Base-by-base conservation (phyloP, 345 rosid genomes). In the Gossypium ekmanianum region DNA sequence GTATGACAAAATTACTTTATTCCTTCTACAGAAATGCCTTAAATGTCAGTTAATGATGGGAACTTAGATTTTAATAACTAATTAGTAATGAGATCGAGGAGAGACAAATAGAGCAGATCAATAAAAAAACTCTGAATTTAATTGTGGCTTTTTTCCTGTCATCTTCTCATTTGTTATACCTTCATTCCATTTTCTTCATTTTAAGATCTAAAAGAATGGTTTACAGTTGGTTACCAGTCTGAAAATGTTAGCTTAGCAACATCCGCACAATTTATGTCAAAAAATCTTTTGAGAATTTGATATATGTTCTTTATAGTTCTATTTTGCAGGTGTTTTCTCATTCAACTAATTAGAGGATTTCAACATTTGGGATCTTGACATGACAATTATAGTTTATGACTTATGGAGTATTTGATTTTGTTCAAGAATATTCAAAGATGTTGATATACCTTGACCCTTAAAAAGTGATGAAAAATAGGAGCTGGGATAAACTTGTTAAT, bases 1-100 rank as follows among this genome's bases (percentile, higher is more conserved):
- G 65, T 29, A 29, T 18, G 59, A 79, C 39, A 43, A 27, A 4
- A 18, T 56, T 77, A 5, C 8, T 11, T 29, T 26, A 51, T 14
- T 74, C 47, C 54, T 65, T 45, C 2, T 22, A 73, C 24, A 12
- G 26, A 39, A 62, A 55, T 56, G 55, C 61, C 24, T 63, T 65
- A 50, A 41, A 51, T 24, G 45, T 59, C 1, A 6, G 13, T 2
- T 47, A 27, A 44, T 66, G 56, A 24, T 56, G 48, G 24, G 44
- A 24, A 55, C 77, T 78, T 41, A 41, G 20, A 78, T 63, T 73
- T 61, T 11, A 26, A 26, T 41, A 7, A 61, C 61, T 48, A 29
- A 57, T 39, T 18, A 20, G 6, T 41, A 20, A 39, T 72, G 52
- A 43, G n/a, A 57, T 18, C 5, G 43, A 72, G 61, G 45, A n/a